phyloP scores from a whole-genome alignment of 73 alveolate genomes.

The Blepharisma japonicum region DNA sequence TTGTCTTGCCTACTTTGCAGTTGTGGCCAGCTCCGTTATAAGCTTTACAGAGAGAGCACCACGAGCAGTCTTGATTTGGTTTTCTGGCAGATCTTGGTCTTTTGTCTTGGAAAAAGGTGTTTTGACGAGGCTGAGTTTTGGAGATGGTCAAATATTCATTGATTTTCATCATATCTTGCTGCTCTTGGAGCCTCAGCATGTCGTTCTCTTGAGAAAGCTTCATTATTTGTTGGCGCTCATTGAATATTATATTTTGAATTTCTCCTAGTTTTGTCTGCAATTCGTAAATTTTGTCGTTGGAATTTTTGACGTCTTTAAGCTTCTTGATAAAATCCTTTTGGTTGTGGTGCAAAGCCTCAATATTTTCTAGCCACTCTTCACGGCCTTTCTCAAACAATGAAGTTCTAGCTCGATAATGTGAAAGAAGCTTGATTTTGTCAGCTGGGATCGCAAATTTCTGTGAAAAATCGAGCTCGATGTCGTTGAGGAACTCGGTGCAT shows the following conservation, averaged over 20 bases:
- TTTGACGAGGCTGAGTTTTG: not conserved
- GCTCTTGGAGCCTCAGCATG: not conserved
- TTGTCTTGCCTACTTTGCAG: not conserved
- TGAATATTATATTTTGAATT: conserved; percentile 7
- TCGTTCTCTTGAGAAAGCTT: conserved; percentile 22
- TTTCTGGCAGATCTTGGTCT: not conserved
- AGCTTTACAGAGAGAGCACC: conserved; percentile 22
- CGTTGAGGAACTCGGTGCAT: conserved; percentile 25
- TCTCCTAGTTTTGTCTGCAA: not conserved
- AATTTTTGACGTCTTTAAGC: not conserved
- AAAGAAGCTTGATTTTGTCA: not conserved
- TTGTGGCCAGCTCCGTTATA: conserved; percentile 15
- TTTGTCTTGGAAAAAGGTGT: conserved; percentile 18
- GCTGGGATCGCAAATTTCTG: not conserved
- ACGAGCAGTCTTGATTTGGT: not conserved
- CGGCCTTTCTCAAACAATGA: not conserved
- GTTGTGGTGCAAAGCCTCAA: not conserved
- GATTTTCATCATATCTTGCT: not conserved
- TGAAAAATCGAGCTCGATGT: not conserved
- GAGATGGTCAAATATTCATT: not conserved
- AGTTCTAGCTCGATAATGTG: not conserved
- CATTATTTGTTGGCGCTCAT: not conserved
- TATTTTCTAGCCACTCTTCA: conserved; percentile 2
- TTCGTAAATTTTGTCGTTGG: not conserved
- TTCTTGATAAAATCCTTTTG: not conserved